Evolutionary conservation across 352 stramenopile species (phyloP).

Genomic region (Phytophthora cactorum): DNA sequence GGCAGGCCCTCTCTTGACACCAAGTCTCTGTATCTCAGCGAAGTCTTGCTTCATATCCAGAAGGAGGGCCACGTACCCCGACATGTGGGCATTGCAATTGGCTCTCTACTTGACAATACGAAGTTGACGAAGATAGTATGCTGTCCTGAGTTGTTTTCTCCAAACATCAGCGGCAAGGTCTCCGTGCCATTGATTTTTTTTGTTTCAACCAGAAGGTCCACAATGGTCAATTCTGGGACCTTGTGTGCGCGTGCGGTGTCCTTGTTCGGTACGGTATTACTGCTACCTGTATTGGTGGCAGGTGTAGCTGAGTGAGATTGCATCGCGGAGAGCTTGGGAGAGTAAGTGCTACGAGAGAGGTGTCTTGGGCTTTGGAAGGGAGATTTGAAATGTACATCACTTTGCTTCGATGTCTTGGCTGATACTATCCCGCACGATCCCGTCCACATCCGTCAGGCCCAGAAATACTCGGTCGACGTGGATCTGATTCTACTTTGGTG

Average conservation of each 20-base stretch:
- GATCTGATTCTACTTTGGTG: background rate
- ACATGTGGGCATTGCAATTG: conserved; percentile 7
- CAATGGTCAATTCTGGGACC: background rate
- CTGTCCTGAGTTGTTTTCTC: conserved; percentile 1
- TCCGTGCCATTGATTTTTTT: background rate
- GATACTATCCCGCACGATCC: too few species aligned
- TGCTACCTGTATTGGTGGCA: too few species aligned
- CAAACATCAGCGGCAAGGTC: background rate
- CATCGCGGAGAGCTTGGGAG: too few species aligned
- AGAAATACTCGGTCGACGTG: background rate
- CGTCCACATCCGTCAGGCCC: background rate
- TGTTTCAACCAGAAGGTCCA: background rate
- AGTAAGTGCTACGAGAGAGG: too few species aligned
- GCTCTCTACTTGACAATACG: conserved; percentile 9
- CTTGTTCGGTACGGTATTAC: too few species aligned
- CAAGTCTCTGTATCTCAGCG: background rate
- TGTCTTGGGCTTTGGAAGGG: too few species aligned
- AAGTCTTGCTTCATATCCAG: conserved; percentile 8
- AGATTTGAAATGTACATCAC: too few species aligned
- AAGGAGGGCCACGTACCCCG: conserved; percentile 4
- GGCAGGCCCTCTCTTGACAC: background rate
- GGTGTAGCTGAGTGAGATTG: too few species aligned
- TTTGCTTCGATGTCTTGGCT: too few species aligned
- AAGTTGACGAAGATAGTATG: conserved; percentile 6
- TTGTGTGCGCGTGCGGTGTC: too few species aligned